Evolutionary conservation across 805 yeast genomes (phyloP).

Genomic region (Hermanozyma aechmeae): DNA sequence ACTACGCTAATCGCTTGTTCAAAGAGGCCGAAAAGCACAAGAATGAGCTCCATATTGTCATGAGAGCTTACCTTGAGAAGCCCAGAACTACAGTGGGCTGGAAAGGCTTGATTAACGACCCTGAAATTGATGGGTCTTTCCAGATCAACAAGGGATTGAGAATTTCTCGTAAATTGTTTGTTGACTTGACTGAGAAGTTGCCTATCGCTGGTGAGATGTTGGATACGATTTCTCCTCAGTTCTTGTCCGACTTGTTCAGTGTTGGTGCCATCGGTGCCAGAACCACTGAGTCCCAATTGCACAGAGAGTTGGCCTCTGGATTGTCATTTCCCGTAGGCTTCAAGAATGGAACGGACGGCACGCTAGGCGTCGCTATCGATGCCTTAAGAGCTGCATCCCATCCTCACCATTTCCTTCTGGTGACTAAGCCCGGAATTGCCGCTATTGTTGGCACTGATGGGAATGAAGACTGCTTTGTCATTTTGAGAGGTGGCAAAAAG

Average conservation of each 20-base stretch:
- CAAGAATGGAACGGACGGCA: slow-evolving; percentile 97
- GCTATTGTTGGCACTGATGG: slow-evolving; percentile 96
- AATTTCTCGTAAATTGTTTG: slow-evolving; percentile 80
- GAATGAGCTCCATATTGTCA: slow-evolving; percentile 74
- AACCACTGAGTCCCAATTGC: slow-evolving; percentile 96
- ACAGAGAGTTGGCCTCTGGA: slow-evolving; percentile 95
- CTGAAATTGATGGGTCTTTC: slow-evolving; percentile 88
- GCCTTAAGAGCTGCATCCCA: slow-evolving; percentile 88
- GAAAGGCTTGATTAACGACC: slow-evolving; percentile 97
- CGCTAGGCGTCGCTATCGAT: slow-evolving; percentile 87
- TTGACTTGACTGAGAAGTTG: slow-evolving; percentile 67
- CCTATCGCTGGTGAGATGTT: slow-evolving; percentile 98
- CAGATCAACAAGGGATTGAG: slow-evolving; percentile 91
- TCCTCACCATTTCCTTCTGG: slow-evolving; percentile 90
- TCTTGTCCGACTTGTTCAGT: slow-evolving; percentile 83
- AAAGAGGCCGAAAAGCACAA: slow-evolving; percentile 51
- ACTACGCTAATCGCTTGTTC: slow-evolving; percentile 65
- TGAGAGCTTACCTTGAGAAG: slow-evolving; percentile 97
- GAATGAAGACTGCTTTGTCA: slow-evolving; percentile 81
- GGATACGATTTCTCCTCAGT: slow-evolving; percentile 96
- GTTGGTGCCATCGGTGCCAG: slow-evolving; percentile 99
- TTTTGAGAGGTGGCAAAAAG: slow-evolving; percentile 89
- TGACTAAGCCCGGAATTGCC: slow-evolving; percentile 92
- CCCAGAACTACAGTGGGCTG: slow-evolving; percentile 99
- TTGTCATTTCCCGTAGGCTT: slow-evolving; percentile 96